A percentile compares a stretch with the other conserved stretches of the same genome.
These are phyloP conservation scores for Metschnikowia lunata DNA, from an alignment of 805 yeast genomes.

Conservation along the genomic window DNA sequence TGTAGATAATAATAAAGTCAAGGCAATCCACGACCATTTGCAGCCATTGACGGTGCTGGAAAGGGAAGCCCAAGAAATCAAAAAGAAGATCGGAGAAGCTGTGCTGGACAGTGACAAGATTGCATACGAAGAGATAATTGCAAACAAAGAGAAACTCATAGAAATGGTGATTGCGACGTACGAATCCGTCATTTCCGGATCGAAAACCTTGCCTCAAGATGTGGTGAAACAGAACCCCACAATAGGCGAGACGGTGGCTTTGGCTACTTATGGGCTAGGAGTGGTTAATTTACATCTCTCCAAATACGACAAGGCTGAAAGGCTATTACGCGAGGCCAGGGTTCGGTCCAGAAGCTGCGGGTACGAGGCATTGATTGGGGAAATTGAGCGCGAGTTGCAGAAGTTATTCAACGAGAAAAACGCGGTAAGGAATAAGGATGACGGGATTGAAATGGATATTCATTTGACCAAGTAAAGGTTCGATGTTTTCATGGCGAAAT, in stretches of 20 bases:
- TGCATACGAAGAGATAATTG: slow-evolving; percentile 17
- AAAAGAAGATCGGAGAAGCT: slow-evolving; percentile 7
- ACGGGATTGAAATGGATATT: slow-evolving; percentile 24
- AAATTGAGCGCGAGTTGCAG: slow-evolving; percentile 61
- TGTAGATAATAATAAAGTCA: slow-evolving; percentile 18
- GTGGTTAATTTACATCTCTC: slow-evolving; percentile 65
- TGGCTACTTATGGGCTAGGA: slow-evolving; percentile 83
- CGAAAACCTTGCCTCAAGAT: slow-evolving; percentile 29
- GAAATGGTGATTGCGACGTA: slow-evolving; percentile 30
- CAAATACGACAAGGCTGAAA: slow-evolving; percentile 52
- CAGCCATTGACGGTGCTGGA: slow-evolving; percentile 11
- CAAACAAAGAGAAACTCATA: slow-evolving; percentile 23
- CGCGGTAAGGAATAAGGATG: slow-evolving; percentile 9
- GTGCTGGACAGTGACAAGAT: slow-evolving; percentile 27
- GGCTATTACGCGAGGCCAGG: slow-evolving; percentile 62
- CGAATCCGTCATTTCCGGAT: slow-evolving; percentile 31
- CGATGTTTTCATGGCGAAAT: too few relatives aligned
- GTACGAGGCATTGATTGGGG: slow-evolving; percentile 55
- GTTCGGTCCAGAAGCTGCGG: slow-evolving; percentile 65
- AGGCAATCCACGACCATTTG: slow-evolving; percentile 16
- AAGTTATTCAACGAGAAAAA: slow-evolving; percentile 44
- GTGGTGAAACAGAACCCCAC: slow-evolving; percentile 16
- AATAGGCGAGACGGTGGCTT: slow-evolving; percentile 64
- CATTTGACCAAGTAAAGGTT: slow-evolving; percentile 6
- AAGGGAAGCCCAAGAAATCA: slow-evolving; percentile 11